phyloP scores from a whole-genome alignment of 1,139 yeast species.

The Zygosaccharomyces pseudobailii region DNA sequence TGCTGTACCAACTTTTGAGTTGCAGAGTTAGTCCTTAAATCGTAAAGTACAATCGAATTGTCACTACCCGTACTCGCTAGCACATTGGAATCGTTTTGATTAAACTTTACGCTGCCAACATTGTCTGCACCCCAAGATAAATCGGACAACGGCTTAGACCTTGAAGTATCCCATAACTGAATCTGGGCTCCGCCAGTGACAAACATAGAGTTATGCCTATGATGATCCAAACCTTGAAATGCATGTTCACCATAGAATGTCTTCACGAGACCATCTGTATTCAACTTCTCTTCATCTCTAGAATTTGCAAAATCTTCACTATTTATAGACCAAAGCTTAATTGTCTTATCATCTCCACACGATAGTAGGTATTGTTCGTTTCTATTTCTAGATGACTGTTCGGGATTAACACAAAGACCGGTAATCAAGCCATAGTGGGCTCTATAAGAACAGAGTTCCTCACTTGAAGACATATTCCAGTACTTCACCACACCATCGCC shows the following conservation, averaged over 20 bases:
- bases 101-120: slow-evolving; percentile 74
- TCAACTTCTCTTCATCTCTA: slow-evolving; percentile 30
- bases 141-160: slow-evolving; percentile 72
- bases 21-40: slow-evolving; percentile 87
- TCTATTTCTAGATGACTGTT: slow-evolving; percentile 20
- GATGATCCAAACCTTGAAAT: slow-evolving; percentile 83
- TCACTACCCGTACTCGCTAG: slow-evolving; percentile 92
- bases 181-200: slow-evolving; percentile 91
- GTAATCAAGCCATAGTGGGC: slow-evolving; percentile 92
- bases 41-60: slow-evolving; percentile 85
- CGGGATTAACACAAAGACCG: slow-evolving; percentile 62
- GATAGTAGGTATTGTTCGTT: slow-evolving; percentile 68
- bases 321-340: slow-evolving; percentile 71
- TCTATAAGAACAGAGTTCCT: slow-evolving; percentile 68
- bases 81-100: slow-evolving; percentile 83
- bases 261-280: slow-evolving; percentile 51
- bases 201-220: slow-evolving; percentile 64
- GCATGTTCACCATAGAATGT: slow-evolving; percentile 83
- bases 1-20: slow-evolving; percentile 83
- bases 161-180: slow-evolving; percentile 81
- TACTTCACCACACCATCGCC: slow-evolving; percentile 94
- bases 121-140: slow-evolving; percentile 97
- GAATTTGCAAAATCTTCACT: slow-evolving; percentile 39
- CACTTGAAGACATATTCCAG: slow-evolving; percentile 77
- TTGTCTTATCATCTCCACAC: slow-evolving; percentile 87